Base-by-base conservation (phyloP, 1,139 yeast genomes). In the Debaryomyces coudertii region DNA sequence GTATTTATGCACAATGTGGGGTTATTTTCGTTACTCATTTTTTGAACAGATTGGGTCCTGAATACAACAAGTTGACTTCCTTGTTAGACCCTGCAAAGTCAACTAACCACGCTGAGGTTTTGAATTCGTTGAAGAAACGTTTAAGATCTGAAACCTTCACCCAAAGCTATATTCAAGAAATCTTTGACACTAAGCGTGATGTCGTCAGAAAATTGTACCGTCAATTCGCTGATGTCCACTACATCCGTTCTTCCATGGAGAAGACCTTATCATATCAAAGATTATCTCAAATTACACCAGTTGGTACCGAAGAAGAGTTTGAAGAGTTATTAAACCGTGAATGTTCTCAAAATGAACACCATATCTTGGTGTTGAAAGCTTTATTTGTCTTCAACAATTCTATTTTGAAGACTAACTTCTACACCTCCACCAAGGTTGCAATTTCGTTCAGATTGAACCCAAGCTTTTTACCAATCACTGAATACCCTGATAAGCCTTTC, bases 121-220 rank as follows among this genome's bases (percentile, higher is more conserved):
- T 93, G 61, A 82, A 78, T 53, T 82, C 86, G 53, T 80, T 93
- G 66, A 93, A 90, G 73, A 89, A 90, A 63, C 83, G 97, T 65
- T 80, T 93, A 59, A 84, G 97, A 66, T 85, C 93, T 45, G 98
- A 93, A 68, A 92, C 99, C 25, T 93, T 87, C 63, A 89, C 98
- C 43, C 92, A 90, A 62, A 83, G 83, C 50, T 89, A 80, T 66
- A 90, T 93, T 58, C 80, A 80, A 58, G 93, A 88, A 56, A 85
- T 89, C 30, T 85, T 93, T 61, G 79, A 82, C 57, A 67, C 82
- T 47, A 83, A 90, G 66, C 76, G 83, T 51, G 87, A 82, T 41
- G 80, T 92, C 52, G 82, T 93, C 47, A 82, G 90, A 51, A 90
- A 87, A 66, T 77, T 93, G 56, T 93, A 90, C 71, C 86, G 95